phyloP scores from a whole-genome alignment of 2,329 filamentous ascomycete species.

The Kalmusia sp. region DNA sequence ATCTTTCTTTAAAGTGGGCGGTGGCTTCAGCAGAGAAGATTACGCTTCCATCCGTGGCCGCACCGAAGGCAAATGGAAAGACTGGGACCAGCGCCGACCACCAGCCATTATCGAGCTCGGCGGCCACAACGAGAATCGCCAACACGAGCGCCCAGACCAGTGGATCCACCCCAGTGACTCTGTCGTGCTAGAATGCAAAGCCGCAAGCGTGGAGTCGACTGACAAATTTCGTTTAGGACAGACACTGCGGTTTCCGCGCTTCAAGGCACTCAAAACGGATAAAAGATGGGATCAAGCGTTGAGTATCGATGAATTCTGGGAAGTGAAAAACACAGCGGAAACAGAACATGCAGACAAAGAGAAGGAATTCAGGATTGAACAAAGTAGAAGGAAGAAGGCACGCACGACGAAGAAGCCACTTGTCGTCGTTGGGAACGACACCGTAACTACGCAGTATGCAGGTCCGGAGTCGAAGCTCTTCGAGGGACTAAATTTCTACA shows the following conservation, averaged over 20 bases:
- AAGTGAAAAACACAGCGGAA: constrained; percentile 72
- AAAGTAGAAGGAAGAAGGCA: constrained; percentile 67
- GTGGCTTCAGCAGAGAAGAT: constrained; percentile 84
- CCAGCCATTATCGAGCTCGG: constrained; percentile 83
- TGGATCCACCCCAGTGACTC: constrained; percentile 94
- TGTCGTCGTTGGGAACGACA: constrained; percentile 72
- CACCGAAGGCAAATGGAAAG: constrained; percentile 89
- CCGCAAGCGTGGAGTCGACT: constrained; percentile 75
- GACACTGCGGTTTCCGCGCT: constrained; percentile 90
- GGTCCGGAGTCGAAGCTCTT: constrained; percentile 72
- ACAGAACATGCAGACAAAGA: constrained; percentile 75
- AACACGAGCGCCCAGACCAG: constrained; percentile 82
- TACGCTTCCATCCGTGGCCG: constrained; percentile 82
- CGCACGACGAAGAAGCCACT: constrained; percentile 71
- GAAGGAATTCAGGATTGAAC: constrained; percentile 72
- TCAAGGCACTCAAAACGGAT: constrained; percentile 81
- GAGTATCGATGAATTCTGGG: constrained; percentile 77
- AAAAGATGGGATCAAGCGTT: constrained; percentile 83
- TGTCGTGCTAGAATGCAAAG: constrained; percentile 87
- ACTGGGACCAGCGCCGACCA: constrained; percentile 80
- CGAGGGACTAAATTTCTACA: constrained; percentile 77
- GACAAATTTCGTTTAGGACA: constrained; percentile 78
- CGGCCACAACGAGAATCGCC: constrained; percentile 68
- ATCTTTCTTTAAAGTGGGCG: constrained; percentile 99
- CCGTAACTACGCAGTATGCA: constrained; percentile 59